phyloP scores from a whole-genome alignment of 805 yeast genomes.

The Candida awuae region DNA sequence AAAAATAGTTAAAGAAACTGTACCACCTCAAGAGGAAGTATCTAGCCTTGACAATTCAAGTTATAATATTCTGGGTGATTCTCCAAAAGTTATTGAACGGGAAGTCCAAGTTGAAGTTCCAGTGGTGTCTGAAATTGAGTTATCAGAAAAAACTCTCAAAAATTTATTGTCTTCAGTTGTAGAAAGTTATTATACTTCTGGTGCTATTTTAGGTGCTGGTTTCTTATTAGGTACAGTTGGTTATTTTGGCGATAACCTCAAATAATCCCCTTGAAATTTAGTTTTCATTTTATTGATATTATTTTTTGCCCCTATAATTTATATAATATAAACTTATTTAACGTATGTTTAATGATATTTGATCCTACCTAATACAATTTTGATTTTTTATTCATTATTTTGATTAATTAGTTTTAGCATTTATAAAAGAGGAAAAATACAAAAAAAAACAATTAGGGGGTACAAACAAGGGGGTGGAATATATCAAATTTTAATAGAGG shows the following conservation, averaged over 20 bases:
- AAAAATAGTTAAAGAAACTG: slow-evolving; percentile 19
- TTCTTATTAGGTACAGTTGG: slow-evolving; percentile 47
- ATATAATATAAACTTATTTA: too few species aligned
- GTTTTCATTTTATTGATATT: too few species aligned
- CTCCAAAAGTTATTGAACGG: slow-evolving; percentile 19
- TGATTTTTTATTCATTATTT: too few species aligned
- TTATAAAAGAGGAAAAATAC: too few species aligned
- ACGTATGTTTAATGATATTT: too few species aligned
- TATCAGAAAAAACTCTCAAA: slow-evolving; percentile 32
- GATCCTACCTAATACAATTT: too few species aligned
- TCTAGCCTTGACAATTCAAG: slow-evolving; percentile 40
- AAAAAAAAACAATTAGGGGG: too few species aligned
- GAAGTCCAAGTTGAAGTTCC: slow-evolving; percentile 32
- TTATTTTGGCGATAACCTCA: slow-evolving; percentile 43
- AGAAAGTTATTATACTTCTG: slow-evolving; percentile 33
- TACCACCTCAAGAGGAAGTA: slow-evolving; percentile 23
- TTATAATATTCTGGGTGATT: slow-evolving; percentile 34
- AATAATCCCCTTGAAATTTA: too few species aligned
- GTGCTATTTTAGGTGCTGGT: slow-evolving; percentile 36
- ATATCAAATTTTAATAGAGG: slow-evolving; percentile 14
- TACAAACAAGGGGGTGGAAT: too few species aligned
- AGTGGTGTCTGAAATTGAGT: slow-evolving; percentile 23
- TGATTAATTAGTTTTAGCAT: too few species aligned
- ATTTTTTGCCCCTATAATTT: neutral
- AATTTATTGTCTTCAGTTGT: slow-evolving; percentile 29